Conservation (phyloP, 257 asterid species). For the Primulina tabacum region DNA sequence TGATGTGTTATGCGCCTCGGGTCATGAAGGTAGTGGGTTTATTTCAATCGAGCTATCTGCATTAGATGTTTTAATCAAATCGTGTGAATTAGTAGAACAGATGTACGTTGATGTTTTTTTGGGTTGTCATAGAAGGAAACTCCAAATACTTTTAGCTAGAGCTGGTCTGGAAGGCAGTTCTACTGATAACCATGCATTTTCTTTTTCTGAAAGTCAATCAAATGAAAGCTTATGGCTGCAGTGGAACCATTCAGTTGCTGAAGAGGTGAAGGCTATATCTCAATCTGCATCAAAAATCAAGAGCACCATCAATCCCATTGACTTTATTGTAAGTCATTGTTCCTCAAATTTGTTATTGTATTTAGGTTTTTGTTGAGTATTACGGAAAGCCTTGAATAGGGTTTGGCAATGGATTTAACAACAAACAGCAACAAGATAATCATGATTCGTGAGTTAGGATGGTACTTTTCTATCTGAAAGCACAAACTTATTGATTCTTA, state of each 20-base stretch:
- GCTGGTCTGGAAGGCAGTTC: conserved; percentile 49
- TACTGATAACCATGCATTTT: conserved; percentile 39
- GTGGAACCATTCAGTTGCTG: conserved; percentile 58
- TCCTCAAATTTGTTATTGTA: conserved; percentile 18
- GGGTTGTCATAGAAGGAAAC: conserved; percentile 83
- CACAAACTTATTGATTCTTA: conserved; percentile 15
- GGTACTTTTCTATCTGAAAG: conserved; percentile 19
- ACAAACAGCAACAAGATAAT: conserved; percentile 11
- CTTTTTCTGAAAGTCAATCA: conserved; percentile 49
- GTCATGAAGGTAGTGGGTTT: conserved; percentile 52
- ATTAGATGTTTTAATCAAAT: conserved; percentile 66
- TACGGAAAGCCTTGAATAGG: conserved; percentile 16
- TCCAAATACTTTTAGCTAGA: conserved; percentile 69
- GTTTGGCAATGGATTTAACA: conserved; percentile 10
- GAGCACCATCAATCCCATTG: conserved; percentile 42
- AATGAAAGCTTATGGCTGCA: conserved; percentile 53
- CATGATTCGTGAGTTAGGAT: conserved; percentile 3
- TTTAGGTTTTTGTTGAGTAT: background rate
- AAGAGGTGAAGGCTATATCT: conserved; percentile 90
- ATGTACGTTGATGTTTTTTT: conserved; percentile 63
- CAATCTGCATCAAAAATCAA: conserved; percentile 60
- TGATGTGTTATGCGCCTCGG: conserved; percentile 48
- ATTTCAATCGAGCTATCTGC: conserved; percentile 78
- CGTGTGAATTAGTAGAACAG: conserved; percentile 64
- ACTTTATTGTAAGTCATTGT: conserved; percentile 48